Evolutionary conservation across 1,139 yeast genomes (phyloP).

Genomic region (Saccharomyces uvarum): DNA sequence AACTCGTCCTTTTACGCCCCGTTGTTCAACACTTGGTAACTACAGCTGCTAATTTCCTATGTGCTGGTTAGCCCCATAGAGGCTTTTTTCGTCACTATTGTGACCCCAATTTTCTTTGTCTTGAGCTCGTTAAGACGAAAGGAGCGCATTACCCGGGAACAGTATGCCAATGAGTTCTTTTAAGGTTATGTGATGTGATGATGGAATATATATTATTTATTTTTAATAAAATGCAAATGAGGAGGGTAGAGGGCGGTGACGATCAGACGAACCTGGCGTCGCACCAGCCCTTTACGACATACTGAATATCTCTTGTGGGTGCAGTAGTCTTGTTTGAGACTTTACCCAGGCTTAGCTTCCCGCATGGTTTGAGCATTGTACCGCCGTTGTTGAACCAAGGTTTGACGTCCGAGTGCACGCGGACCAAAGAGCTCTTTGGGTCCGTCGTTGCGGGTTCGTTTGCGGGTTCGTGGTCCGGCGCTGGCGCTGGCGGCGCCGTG

Average conservation of each 20-base stretch:
- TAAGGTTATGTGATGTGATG: neutral
- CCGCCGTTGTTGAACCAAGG: conserved; percentile 22
- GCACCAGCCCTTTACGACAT: conserved; percentile 33
- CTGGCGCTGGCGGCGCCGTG: neutral
- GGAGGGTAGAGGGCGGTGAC: neutral
- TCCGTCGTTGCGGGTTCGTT: conserved; percentile 4
- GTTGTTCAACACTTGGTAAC: neutral
- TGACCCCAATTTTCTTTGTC: neutral
- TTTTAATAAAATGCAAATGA: neutral
- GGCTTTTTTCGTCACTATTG: neutral
- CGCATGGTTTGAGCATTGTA: conserved; percentile 29
- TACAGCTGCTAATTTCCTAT: neutral
- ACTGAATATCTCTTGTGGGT: conserved; percentile 20
- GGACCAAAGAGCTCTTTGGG: conserved; percentile 19
- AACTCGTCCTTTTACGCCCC: neutral
- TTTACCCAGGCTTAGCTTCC: conserved; percentile 18
- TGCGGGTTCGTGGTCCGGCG: neutral
- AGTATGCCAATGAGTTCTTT: neutral
- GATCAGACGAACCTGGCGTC: conserved; percentile 21
- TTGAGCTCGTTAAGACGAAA: neutral
- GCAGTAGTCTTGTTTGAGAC: conserved; percentile 4
- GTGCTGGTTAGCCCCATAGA: neutral
- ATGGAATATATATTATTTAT: neutral
- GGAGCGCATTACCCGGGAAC: neutral
- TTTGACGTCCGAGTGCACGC: conserved; percentile 24